Evolutionary conservation across 441 rosid species (phyloP).

Genomic region (Brassica hybrid): DNA sequence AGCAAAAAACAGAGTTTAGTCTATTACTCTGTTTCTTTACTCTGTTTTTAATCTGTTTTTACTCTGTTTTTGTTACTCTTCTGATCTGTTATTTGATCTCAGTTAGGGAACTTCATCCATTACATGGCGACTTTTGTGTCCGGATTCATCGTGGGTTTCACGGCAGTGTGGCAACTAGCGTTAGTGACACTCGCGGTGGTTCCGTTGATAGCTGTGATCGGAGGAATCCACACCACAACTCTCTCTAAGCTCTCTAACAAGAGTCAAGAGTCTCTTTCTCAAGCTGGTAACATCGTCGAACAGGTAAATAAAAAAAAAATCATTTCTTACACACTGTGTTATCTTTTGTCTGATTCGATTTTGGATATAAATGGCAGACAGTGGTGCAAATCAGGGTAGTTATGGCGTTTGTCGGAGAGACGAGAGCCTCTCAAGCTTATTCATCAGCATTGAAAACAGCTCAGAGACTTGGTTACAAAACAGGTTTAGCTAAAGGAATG

Average conservation of each 20-base stretch:
- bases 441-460: conserved; percentile 83
- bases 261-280: conserved; percentile 88
- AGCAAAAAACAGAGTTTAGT: conserved; percentile 1
- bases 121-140: conserved; percentile 96
- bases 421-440: conserved; percentile 82
- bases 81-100: conserved; percentile 44
- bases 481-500: conserved; percentile 94
- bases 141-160: conserved; percentile 97
- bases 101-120: conserved; percentile 98
- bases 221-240: conserved; percentile 82
- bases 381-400: conserved; percentile 94
- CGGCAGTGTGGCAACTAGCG: conserved; percentile 99
- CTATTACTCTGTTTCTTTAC: not conserved
- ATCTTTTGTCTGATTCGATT: conserved; percentile 8
- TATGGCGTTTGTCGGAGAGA: conserved; percentile 88
- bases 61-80: not conserved
- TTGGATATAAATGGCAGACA: conserved; percentile 55
- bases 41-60: not conserved
- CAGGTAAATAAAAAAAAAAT: conserved; percentile 59
- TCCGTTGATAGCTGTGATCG: conserved; percentile 96
- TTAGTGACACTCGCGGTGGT: conserved; percentile 96
- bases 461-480: conserved; percentile 86
- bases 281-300: conserved; percentile 94
- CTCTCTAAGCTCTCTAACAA: conserved; percentile 79
- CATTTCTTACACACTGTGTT: not conserved